Evolutionary conservation across 129 eudicot genomes (phyloP), one percentile per base, ranked within the genome.

Genomic region (Pittosporum tobira): DNA sequence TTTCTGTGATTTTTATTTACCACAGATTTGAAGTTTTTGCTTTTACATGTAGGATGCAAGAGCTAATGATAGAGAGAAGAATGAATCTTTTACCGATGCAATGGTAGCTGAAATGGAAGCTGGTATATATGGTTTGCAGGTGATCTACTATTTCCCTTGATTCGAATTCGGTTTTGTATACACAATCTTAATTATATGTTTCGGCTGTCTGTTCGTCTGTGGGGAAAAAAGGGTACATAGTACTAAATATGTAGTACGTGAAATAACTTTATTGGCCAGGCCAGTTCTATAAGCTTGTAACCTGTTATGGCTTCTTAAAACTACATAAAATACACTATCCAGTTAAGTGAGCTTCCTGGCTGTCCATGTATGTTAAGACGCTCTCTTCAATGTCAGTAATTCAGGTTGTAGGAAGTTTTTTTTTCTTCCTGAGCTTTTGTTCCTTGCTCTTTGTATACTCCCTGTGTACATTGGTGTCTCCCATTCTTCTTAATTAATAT

Each of bases 81-180:
- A 78, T 79, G 81, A 57, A 22, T 48, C 64, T 23, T 70, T 78
- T 42, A 79, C 61, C 77, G 84, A 79, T 79, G 87, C 94, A 64
- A 59, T 79, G 69, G 84, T 84, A 68, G 94, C 94, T 74, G 96
- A 88, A 79, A 71, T 74, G 77, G 96, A 88, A 79, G 96, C 96
- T 46, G 84, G 66, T 59, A 71, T 71, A 34, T 78, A 81, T 62
- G 94, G 90, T 54, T 76, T 88, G 69, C 96, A 88, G 94, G 90
- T 88, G 58, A 18, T 19, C 20, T 51, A 52, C 47, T 50, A 8
- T 34, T 30, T 46, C 51, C 29, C 28, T 44, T 1, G 5, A 12
- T 50, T 34, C 11, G 6, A 3, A 13, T 16, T 8, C 15, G 3
- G 22, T 18, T 49, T 6, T 59, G 11, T 31, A 12, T 27, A 22